Conservation (phyloP, 805 yeast genomes). For the Cyberlindnera galapagoensis region DNA sequence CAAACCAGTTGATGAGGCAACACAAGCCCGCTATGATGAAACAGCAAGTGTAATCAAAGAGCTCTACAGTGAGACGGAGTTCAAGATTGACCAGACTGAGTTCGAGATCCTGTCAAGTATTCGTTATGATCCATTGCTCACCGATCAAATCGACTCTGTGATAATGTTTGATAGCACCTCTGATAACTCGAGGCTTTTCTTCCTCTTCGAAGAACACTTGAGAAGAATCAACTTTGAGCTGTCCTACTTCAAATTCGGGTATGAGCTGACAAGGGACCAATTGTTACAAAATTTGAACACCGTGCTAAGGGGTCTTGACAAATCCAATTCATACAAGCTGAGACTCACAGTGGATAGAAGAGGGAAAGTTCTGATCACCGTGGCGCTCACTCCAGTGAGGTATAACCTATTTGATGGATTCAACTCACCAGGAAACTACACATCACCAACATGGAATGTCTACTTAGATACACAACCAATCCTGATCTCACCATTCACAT, state of each 20-base stretch:
- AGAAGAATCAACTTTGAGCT: slow-evolving; percentile 51
- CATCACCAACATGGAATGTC: slow-evolving; percentile 45
- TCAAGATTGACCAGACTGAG: slow-evolving; percentile 18
- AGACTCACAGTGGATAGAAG: slow-evolving; percentile 35
- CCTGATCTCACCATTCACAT: slow-evolving; percentile 66
- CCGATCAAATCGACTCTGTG: slow-evolving; percentile 11
- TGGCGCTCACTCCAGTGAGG: slow-evolving; percentile 27
- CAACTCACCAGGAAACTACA: slow-evolving; percentile 21
- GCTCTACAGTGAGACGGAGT: slow-evolving; percentile 7
- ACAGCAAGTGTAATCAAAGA: slow-evolving; percentile 3
- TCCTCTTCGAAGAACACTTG: slow-evolving; percentile 58
- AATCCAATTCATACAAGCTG: slow-evolving; percentile 36
- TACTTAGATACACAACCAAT: slow-evolving; percentile 51
- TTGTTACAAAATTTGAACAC: slow-evolving; percentile 37
- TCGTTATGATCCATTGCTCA: slow-evolving; percentile 63
- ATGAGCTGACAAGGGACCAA: slow-evolving; percentile 34
- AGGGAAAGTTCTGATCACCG: slow-evolving; percentile 33
- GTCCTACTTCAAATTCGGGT: slow-evolving; percentile 45
- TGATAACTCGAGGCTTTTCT: slow-evolving; percentile 33
- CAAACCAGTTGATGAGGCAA: slow-evolving; percentile 5
- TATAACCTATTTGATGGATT: slow-evolving; percentile 26
- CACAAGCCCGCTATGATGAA: slow-evolving; percentile 6
- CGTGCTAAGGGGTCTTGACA: slow-evolving; percentile 27
- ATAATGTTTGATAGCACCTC: slow-evolving; percentile 8
- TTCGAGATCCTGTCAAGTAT: slow-evolving; percentile 65